Conservation (phyloP, 306 rosid species). For the Corylus heterophylla region DNA sequence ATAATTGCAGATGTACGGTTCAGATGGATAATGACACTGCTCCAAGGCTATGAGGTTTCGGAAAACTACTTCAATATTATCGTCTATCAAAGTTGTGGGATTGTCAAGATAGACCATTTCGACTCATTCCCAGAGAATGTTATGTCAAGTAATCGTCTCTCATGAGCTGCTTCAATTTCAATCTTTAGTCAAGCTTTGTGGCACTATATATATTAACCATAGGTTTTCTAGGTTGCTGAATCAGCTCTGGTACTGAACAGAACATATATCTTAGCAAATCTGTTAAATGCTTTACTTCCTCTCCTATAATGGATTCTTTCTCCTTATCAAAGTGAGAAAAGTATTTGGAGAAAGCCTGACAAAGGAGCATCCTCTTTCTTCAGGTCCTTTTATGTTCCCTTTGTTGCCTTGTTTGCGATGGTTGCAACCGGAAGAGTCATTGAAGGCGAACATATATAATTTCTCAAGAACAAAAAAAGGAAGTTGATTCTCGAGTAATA, state of each 20-base stretch:
- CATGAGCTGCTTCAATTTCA: background rate
- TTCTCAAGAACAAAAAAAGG: constrained; percentile 22
- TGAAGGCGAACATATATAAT: background rate
- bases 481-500: constrained; percentile 36
- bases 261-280: constrained; percentile 30
- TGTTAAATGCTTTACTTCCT: constrained; percentile 12
- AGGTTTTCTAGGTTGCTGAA: no score
- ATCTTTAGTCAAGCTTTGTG: background rate
- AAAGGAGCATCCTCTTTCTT: background rate
- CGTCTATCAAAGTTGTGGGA: constrained; percentile 2
- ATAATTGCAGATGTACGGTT: constrained; percentile 26
- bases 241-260: background rate
- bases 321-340: background rate
- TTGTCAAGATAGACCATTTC: background rate
- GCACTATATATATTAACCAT: no score
- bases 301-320: background rate
- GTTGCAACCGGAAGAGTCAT: background rate
- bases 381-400: no score
- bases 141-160: background rate
- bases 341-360: background rate
- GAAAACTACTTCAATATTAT: constrained; percentile 12
- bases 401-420: no score
- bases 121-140: background rate
- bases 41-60: constrained; percentile 35
- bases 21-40: constrained; percentile 23